A percentile compares a stretch with the other conserved stretches of the same genome.
phyloP scores from a whole-genome alignment of 257 asterid genomes.

The Ajuga chamaepitys region DNA sequence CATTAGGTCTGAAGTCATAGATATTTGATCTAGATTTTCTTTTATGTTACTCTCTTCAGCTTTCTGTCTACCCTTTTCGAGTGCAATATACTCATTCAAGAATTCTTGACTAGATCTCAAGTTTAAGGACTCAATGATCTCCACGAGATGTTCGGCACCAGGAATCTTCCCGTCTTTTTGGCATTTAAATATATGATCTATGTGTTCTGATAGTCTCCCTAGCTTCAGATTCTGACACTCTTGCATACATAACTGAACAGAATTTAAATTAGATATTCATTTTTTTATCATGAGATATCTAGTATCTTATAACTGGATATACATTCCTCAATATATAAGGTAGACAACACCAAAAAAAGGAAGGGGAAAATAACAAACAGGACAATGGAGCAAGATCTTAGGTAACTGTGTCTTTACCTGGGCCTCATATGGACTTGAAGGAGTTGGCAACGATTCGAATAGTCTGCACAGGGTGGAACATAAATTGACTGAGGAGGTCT shows the following conservation, averaged over 20 bases:
- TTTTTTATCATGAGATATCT: background rate
- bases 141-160: constrained; percentile 28
- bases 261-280: constrained; percentile 18
- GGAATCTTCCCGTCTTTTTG: constrained; percentile 45
- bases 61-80: constrained; percentile 71
- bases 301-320: background rate
- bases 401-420: constrained; percentile 38
- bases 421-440: constrained; percentile 33
- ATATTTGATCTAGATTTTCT: constrained; percentile 31
- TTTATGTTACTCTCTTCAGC: constrained; percentile 32
- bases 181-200: constrained; percentile 44
- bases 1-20: constrained; percentile 34
- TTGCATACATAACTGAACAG: constrained; percentile 41
- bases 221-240: constrained; percentile 53
- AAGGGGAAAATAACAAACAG: background rate
- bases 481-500: constrained; percentile 42
- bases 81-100: constrained; percentile 62
- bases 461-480: constrained; percentile 37
- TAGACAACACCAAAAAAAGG: background rate
- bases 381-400: background rate
- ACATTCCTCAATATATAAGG: background rate
- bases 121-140: constrained; percentile 42
- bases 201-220: constrained; percentile 38
- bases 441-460: constrained; percentile 37
- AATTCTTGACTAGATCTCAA: constrained; percentile 57